phyloP scores from a whole-genome alignment of 495 filamentous ascomycete species.

The Geoglossum glabrum region DNA sequence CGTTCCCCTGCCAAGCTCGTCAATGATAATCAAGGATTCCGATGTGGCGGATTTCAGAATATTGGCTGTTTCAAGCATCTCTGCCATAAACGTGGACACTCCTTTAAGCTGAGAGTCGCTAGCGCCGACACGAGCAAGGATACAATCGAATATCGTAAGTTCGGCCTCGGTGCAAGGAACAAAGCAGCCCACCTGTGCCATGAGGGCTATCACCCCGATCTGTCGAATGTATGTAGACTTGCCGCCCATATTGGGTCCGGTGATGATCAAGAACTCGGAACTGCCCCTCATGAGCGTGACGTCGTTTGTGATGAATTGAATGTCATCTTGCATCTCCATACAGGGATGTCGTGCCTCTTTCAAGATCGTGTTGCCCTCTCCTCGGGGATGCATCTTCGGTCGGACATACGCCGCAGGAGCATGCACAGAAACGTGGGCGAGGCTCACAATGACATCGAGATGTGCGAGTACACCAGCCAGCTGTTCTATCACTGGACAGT shows the following conservation, averaged over 20 bases:
- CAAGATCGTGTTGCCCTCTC: conserved; percentile 73
- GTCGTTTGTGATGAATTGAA: conserved; percentile 97
- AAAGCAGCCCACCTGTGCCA: conserved; percentile 95
- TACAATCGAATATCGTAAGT: conserved; percentile 91
- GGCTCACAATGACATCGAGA: conserved; percentile 88
- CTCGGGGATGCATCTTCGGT: conserved; percentile 79
- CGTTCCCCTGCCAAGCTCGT: conserved; percentile 94
- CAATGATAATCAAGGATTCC: conserved; percentile 92
- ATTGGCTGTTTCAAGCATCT: conserved; percentile 97
- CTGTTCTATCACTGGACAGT: conserved; percentile 80
- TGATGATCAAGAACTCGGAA: conserved; percentile 91
- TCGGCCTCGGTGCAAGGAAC: conserved; percentile 83
- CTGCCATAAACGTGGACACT: conserved; percentile 98
- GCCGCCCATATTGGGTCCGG: conserved; percentile 96
- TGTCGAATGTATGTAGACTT: conserved; percentile 98
- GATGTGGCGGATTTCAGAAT: conserved; percentile 93
- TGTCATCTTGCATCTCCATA: conserved; percentile 98
- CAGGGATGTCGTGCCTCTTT: conserved; percentile 92
- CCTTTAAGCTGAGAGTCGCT: conserved; percentile 94
- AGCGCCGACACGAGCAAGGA: conserved; percentile 88
- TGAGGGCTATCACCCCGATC: conserved; percentile 89
- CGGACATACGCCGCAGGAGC: conserved; percentile 81
- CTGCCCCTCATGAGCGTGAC: conserved; percentile 60
- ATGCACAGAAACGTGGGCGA: conserved; percentile 86
- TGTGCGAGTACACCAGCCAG: conserved; percentile 80